Base-by-base conservation (phyloP, 2,329 filamentous ascomycete genomes). In the Scleromitrula shiraiana region DNA sequence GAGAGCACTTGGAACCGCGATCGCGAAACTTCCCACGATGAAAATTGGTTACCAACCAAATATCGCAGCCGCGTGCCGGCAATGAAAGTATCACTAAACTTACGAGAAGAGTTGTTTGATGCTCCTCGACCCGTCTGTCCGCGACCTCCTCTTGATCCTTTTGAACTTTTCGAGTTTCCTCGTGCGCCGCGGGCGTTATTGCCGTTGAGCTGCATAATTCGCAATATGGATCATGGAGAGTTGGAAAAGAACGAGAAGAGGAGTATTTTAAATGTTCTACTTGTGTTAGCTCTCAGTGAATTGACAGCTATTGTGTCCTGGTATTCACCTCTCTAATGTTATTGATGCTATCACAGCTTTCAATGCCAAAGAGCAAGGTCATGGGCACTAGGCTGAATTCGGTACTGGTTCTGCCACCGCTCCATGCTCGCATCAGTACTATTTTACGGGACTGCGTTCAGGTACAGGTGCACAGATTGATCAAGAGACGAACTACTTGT, bases 71-170 rank as follows among this genome's bases (percentile, higher is more conserved):
- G 46, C 37, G 20, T 36, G n/a, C 52, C 47, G 22, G 45, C 50
- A 26, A 26, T 46, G 38, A 35, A 15, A 50, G 50, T 38, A 51
- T 51, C 23, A 33, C 46, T 39, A 20, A 37, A 59, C 59, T 62
- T 58, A 64, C 62, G 55, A 20, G 56, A 57, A 52, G 62, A 62
- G 58, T 51, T 59, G 40, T 51, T 58, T 45, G 44, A 52, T 56
- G 57, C 59, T 62, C 62, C 62, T 60, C 61, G 57, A 53, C 59
- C 55, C 52, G 55, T 57, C 46, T 53, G 50, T 49, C 56, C 59
- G 46, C 59, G 57, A 53, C 61, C 60, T n/a, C n/a, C n/a, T 60
- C 54, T 60, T 56, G 57, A 54, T 53, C 56, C 56, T 58, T 57
- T 50, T 53, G 58, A 59, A 57, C 56, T 55, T 45, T 56, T 59